Evolutionary conservation across 805 yeast species (phyloP).

Genomic region (Saturnispora kantuleensis): DNA sequence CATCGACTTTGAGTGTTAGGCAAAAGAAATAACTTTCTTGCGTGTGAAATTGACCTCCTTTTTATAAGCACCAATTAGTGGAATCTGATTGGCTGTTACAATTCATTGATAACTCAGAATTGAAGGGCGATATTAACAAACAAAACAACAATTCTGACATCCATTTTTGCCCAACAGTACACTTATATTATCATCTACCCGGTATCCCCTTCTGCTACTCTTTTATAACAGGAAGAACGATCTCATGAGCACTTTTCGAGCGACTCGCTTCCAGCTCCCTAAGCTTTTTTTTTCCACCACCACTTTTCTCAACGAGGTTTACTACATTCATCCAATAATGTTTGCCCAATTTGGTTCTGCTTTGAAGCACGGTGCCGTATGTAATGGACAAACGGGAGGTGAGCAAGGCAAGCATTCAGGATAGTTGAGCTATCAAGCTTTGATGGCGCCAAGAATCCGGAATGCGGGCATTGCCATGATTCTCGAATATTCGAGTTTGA

Average conservation of each 20-base stretch:
- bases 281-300: background rate
- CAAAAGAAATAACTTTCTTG: background rate
- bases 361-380: constrained; percentile 29
- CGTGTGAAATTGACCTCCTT: background rate
- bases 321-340: constrained; percentile 16
- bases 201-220: too few relatives aligned
- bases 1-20: background rate
- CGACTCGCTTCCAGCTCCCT: background rate
- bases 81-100: background rate
- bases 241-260: background rate
- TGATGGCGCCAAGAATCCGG: too few relatives aligned
- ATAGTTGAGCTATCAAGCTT: too few relatives aligned
- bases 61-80: background rate
- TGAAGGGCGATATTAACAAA: too few relatives aligned
- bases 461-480: background rate
- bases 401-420: too few relatives aligned
- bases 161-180: too few relatives aligned
- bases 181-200: too few relatives aligned
- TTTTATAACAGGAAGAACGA: too few relatives aligned
- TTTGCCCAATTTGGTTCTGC: constrained; percentile 29
- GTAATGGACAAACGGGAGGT: constrained; percentile 10
- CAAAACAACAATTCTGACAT: too few relatives aligned
- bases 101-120: background rate
- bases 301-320: background rate
- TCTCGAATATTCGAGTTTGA: too few relatives aligned